phyloP scores from a whole-genome alignment of 2,329 filamentous ascomycete species.

The Stenocarpella maydis region DNA sequence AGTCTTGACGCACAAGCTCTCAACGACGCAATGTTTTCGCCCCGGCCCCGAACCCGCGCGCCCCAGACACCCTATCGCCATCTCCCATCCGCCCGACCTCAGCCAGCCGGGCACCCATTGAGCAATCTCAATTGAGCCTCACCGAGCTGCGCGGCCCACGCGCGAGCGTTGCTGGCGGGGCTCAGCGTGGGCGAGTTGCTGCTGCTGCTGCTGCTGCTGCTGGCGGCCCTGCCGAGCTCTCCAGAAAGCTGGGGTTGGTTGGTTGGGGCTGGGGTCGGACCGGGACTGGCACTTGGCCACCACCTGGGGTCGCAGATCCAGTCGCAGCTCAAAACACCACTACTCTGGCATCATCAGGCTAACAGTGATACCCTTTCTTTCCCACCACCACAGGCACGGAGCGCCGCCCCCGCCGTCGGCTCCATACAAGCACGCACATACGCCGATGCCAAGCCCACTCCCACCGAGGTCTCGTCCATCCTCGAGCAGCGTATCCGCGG shows the following conservation, averaged over 20 bases:
- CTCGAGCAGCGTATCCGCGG: conserved; percentile 99
- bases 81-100: conserved; percentile 47
- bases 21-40: conserved; percentile 36
- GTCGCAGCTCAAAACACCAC: conserved; percentile 5
- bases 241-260: conserved; percentile 38
- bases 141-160: conserved; percentile 39
- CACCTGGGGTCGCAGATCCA: conserved; percentile 30
- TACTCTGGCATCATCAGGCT: conserved; percentile 39
- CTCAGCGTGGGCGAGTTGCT: conserved; percentile 40
- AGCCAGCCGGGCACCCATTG: conserved; percentile 42
- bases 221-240: conserved; percentile 38
- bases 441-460: conserved; percentile 93
- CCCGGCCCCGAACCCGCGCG: conserved; percentile 47
- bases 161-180: conserved; percentile 49
- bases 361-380: conserved; percentile 39
- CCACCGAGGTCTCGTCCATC: conserved; percentile 98
- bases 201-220: conserved; percentile 41
- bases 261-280: conserved; percentile 31
- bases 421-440: conserved; percentile 83
- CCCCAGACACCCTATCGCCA: conserved; percentile 55
- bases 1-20: conserved; percentile 60
- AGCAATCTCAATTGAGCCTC: conserved; percentile 51
- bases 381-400: conserved; percentile 73
- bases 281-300: conserved; percentile 32
- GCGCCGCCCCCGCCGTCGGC: conserved; percentile 79